These are phyloP conservation scores for Fagopyrum homotropicum DNA, from an alignment of 148 eudicot genomes.

Conservation along the genomic window DNA sequence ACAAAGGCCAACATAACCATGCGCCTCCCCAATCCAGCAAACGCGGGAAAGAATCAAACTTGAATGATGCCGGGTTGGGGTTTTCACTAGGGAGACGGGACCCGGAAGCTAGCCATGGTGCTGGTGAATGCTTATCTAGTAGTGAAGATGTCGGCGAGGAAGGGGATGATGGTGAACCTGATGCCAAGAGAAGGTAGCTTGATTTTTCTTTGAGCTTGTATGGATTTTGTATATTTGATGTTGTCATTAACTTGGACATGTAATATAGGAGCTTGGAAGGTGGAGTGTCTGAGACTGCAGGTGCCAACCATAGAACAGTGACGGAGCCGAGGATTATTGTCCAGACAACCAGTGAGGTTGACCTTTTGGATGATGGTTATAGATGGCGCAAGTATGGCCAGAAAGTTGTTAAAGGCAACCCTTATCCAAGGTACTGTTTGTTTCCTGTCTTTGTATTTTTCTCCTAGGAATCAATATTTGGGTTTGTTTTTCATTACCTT, in stretches of 20 bases:
- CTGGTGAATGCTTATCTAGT: constrained; percentile 49
- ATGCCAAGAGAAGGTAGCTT: constrained; percentile 75
- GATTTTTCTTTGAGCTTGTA: not conserved
- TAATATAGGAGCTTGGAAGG: constrained; percentile 53
- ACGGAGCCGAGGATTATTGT: constrained; percentile 88
- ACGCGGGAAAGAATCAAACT: constrained; percentile 40
- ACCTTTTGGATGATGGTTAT: constrained; percentile 92
- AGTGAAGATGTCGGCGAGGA: constrained; percentile 62
- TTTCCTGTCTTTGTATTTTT: not conserved
- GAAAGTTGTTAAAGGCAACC: constrained; percentile 94
- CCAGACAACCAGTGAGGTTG: constrained; percentile 91
- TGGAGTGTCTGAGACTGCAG: constrained; percentile 42
- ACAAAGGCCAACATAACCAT: constrained; percentile 90
- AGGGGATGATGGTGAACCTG: constrained; percentile 61
- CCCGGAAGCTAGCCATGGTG: constrained; percentile 63
- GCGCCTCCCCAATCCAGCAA: constrained; percentile 50
- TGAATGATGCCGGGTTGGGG: constrained; percentile 27
- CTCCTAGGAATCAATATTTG: not conserved
- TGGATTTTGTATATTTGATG: not conserved
- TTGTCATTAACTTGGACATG: not conserved
- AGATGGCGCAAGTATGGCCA: constrained; percentile 99
- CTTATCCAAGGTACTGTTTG: constrained; percentile 64
- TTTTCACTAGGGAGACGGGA: constrained; percentile 33
- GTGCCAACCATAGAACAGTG: constrained; percentile 53
- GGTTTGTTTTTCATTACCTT: not conserved